Percentiles rank a stretch among this genome's conserved stretches.
phyloP scores from a whole-genome alignment of 768 basidiomycete genomes.

The Leccinum uliginosum region DNA sequence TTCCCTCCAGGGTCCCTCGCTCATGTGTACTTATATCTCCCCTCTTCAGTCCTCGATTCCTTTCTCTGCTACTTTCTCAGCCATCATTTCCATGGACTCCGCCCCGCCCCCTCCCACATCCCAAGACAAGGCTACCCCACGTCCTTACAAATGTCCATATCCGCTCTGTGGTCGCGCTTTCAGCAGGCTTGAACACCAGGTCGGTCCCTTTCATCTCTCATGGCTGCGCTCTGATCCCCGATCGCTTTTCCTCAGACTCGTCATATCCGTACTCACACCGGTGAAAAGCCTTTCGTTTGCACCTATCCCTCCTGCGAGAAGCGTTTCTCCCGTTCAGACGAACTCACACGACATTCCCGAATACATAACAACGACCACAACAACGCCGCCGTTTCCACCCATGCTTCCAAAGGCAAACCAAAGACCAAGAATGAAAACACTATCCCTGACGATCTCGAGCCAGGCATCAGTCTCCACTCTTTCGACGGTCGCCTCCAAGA shows the following conservation, averaged over 20 bases:
- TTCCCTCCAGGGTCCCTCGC: constrained; percentile 10
- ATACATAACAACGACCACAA: constrained; percentile 74
- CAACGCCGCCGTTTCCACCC: constrained; percentile 13
- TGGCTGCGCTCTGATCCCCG: constrained; percentile 15
- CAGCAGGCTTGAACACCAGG: constrained; percentile 94
- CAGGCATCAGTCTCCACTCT: constrained; percentile 25
- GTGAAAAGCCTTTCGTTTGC: constrained; percentile 96
- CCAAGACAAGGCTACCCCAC: constrained; percentile 41
- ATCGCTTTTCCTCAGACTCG: constrained; percentile 61
- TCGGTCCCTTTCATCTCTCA: constrained; percentile 31
- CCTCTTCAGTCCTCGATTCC: constrained; percentile 17
- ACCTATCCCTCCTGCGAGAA: constrained; percentile 94
- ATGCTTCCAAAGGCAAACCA: constrained; percentile 24
- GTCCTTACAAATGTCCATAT: constrained; percentile 97
- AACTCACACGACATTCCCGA: constrained; percentile 91
- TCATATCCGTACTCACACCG: constrained; percentile 97
- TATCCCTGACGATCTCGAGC: constrained; percentile 25
- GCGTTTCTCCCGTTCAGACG: constrained; percentile 96
- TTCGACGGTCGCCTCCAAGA: constrained; percentile 23
- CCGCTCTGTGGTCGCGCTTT: constrained; percentile 91
- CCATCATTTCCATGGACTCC: constrained; percentile 23
- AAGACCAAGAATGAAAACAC: constrained; percentile 28
- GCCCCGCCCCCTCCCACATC: constrained; percentile 4
- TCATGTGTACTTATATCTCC: constrained; percentile 30
- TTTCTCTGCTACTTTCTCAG: constrained; percentile 11